Percentiles rank a stretch among this genome's conserved stretches.
Conservation (phyloP, 164 flowering plant species). For the Aristolochia californica region DNA sequence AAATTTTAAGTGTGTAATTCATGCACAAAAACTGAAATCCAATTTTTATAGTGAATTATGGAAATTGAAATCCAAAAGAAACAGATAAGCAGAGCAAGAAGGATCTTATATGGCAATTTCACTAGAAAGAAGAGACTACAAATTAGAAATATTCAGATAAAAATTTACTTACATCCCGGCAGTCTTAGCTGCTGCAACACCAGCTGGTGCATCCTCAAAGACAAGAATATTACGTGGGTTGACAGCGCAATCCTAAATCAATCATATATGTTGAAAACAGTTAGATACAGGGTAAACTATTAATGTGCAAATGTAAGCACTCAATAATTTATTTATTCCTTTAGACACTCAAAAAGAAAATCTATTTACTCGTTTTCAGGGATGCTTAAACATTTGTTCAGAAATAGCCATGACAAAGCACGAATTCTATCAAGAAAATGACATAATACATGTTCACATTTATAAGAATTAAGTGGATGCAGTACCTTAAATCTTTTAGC, state of each 20-base stretch:
- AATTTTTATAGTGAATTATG: no score
- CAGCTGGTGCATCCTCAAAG: slow-evolving; percentile 97
- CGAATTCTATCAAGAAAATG: neutral
- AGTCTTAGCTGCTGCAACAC: slow-evolving; percentile 81
- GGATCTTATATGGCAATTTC: no score
- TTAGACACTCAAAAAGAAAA: no score
- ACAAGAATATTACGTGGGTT: slow-evolving; percentile 58
- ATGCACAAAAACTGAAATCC: no score
- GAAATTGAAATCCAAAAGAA: no score
- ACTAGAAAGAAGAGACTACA: no score
- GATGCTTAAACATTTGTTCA: neutral
- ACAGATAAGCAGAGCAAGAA: no score
- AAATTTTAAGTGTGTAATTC: no score
- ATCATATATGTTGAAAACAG: neutral
- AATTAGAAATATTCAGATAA: neutral
- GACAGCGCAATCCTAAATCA: slow-evolving; percentile 47
- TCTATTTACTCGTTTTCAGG: neutral
- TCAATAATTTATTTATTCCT: no score
- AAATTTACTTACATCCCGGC: slow-evolving; percentile 56
- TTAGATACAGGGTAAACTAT: no score
- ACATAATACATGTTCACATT: neutral
- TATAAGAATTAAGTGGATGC: no score
- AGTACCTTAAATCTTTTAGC: slow-evolving; percentile 89
- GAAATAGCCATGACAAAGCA: neutral
- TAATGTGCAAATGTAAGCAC: no score